These are phyloP conservation scores for Malus hybrid DNA, from an alignment of 331 rosid genomes.

Conservation along the genomic window DNA sequence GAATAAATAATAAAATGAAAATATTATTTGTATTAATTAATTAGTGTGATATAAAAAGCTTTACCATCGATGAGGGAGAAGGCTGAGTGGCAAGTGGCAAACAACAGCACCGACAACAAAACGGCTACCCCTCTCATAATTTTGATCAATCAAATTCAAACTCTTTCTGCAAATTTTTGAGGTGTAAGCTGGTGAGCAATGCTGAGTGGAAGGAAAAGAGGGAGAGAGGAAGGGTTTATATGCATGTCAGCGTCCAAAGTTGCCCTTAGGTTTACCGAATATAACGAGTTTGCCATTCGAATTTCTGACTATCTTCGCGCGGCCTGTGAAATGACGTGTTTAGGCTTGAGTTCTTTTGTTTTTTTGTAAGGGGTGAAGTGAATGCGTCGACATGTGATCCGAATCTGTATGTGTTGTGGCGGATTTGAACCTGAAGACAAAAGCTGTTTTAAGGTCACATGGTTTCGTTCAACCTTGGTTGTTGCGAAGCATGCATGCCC, in stretches of 20 bases:
- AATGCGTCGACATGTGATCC: not conserved
- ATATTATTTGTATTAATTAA: too few species aligned
- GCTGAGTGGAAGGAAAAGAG: not conserved
- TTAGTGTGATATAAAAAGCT: not conserved
- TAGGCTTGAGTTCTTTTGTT: not conserved
- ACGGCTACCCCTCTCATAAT: conserved; percentile 25
- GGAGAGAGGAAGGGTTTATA: conserved; percentile 38
- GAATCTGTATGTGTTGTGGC: not conserved
- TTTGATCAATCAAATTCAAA: not conserved
- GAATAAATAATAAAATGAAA: not conserved
- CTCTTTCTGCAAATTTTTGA: not conserved
- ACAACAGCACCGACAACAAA: conserved; percentile 47
- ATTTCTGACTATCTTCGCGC: not conserved
- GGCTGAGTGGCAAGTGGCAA: conserved; percentile 47
- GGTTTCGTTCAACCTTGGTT: conserved; percentile 9
- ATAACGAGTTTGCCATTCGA: conserved; percentile 40
- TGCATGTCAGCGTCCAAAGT: conserved; percentile 39
- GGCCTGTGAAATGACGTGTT: conserved; percentile 6
- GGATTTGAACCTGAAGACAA: conserved; percentile 12
- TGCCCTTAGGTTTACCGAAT: conserved; percentile 17
- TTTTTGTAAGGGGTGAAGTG: not conserved
- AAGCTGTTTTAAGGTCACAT: conserved; percentile 29
- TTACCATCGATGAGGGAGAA: conserved; percentile 60
- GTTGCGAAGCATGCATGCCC: not conserved
- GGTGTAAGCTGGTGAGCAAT: not conserved